Evolutionary conservation across 148 eudicot species (phyloP).

Genomic region (Mesembryanthemum crystallinum): DNA sequence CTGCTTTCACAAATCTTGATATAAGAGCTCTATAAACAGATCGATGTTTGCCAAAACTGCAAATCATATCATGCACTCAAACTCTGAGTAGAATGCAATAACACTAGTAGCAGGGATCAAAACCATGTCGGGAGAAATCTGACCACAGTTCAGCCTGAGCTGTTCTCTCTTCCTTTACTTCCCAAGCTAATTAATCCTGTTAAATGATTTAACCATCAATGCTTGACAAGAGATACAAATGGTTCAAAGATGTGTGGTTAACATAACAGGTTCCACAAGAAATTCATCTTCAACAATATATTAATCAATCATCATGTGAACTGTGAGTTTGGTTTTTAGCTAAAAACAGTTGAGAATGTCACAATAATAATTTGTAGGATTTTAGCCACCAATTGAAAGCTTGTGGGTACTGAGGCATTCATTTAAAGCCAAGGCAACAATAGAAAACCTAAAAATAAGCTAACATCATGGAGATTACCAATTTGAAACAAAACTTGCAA

Average conservation of each 20-base stretch:
- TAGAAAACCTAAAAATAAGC: no score
- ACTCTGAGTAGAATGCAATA: constrained; percentile 51
- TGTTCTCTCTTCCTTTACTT: neutral
- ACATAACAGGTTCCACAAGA: neutral
- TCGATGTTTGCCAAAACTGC: constrained; percentile 61
- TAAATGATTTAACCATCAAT: neutral
- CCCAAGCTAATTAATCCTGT: constrained; percentile 15
- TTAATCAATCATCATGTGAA: neutral
- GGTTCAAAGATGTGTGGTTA: neutral
- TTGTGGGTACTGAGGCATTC: no score
- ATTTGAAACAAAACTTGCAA: no score
- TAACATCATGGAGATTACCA: no score
- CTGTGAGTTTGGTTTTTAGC: neutral
- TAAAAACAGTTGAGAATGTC: neutral
- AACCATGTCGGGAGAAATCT: constrained; percentile 23
- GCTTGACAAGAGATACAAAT: neutral
- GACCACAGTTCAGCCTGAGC: constrained; percentile 11
- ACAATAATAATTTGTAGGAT: no score
- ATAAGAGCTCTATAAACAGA: constrained; percentile 71
- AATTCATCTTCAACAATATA: neutral
- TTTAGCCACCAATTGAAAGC: no score
- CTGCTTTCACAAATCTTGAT: constrained; percentile 77
- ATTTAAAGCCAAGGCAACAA: no score
- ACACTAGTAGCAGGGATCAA: constrained; percentile 25
- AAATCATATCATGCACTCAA: constrained; percentile 66